Percentiles rank a stretch among this genome's conserved stretches.
These are phyloP conservation scores for Teratosphaeria zuluensis DNA, from an alignment of 2,329 filamentous ascomycete species.

Conservation along the genomic window DNA sequence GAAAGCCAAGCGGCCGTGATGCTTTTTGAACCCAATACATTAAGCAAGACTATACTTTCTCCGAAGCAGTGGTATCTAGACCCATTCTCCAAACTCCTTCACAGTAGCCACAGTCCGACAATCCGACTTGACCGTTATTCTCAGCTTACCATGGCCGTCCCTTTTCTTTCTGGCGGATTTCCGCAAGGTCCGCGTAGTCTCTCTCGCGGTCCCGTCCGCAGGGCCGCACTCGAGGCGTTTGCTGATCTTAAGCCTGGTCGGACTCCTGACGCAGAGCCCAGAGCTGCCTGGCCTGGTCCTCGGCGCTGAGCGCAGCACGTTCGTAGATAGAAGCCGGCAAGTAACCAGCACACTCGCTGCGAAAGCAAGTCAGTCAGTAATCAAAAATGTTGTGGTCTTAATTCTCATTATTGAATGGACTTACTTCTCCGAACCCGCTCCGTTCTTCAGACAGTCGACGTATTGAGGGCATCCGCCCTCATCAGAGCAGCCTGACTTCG, in stretches of 20 bases:
- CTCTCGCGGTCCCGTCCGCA: background rate
- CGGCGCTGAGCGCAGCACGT: background rate
- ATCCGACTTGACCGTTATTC: too few species aligned
- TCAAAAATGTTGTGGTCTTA: background rate
- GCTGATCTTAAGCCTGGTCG: background rate
- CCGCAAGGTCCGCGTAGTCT: background rate
- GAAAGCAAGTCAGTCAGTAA: background rate
- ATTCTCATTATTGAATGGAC: background rate
- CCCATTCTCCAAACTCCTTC: too few species aligned
- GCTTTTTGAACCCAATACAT: too few species aligned
- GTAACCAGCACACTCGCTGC: background rate
- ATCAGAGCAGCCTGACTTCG: background rate
- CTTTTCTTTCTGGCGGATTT: too few species aligned
- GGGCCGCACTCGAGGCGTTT: background rate
- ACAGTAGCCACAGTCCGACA: too few species aligned
- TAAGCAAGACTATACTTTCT: too few species aligned
- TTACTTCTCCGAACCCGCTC: background rate
- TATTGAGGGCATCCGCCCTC: background rate
- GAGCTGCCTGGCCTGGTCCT: background rate
- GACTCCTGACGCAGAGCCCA: background rate
- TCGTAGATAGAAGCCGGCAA: background rate
- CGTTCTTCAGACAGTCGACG: background rate
- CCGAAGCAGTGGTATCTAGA: too few species aligned
- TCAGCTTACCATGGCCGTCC: too few species aligned
- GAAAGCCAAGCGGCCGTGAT: too few species aligned